These are phyloP conservation scores for Escallonia rubra DNA, from an alignment of 129 eudicot genomes.

Conservation along the genomic window DNA sequence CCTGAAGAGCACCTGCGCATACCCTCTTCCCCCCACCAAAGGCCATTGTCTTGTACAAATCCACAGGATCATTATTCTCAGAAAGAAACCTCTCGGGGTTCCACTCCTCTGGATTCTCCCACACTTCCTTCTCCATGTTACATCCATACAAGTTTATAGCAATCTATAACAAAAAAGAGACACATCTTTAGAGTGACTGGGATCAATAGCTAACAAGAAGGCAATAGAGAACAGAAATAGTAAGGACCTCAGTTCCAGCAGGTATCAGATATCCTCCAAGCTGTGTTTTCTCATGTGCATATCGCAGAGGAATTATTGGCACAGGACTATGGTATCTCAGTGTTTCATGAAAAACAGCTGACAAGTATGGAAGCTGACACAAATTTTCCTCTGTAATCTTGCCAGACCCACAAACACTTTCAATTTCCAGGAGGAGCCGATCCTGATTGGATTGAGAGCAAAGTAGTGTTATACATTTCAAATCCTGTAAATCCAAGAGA, in stretches of 20 bases:
- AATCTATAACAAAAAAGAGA: conserved; percentile 27
- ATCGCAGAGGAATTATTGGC: conserved; percentile 41
- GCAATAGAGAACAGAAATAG: no score
- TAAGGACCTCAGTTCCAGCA: conserved; percentile 46
- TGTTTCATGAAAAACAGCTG: conserved; percentile 55
- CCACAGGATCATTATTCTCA: conserved; percentile 23
- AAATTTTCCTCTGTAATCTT: conserved; percentile 35
- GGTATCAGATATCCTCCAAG: conserved; percentile 53
- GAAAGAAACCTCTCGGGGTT: conserved; percentile 69
- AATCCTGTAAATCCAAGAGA: neutral
- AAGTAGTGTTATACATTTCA: no score
- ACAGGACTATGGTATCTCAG: conserved; percentile 49
- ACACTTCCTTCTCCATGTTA: conserved; percentile 70
- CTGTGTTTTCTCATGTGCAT: conserved; percentile 46
- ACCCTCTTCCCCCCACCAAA: conserved; percentile 59
- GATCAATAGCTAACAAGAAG: no score
- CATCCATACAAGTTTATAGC: conserved; percentile 78
- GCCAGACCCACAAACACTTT: conserved; percentile 34
- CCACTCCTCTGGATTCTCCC: conserved; percentile 78
- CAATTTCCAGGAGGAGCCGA: conserved; percentile 15
- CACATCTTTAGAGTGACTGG: no score
- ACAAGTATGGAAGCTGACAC: conserved; percentile 39
- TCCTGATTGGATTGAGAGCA: no score
- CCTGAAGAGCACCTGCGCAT: conserved; percentile 55
- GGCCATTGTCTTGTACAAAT: conserved; percentile 56